Conservation (phyloP, 805 yeast species). For the Sungouiozyma ichnusensis region DNA sequence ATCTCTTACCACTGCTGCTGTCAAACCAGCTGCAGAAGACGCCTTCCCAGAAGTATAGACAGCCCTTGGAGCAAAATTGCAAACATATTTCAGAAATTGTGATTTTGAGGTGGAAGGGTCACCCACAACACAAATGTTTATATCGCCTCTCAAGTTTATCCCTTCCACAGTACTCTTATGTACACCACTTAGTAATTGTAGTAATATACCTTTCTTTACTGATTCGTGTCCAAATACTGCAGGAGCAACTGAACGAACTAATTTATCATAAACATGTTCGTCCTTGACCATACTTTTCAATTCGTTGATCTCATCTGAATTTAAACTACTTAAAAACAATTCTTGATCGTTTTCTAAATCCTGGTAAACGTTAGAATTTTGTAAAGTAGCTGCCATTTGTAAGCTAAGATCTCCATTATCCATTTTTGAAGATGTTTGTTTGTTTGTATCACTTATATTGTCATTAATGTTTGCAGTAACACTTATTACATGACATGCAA, state of each 20-base stretch:
- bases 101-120: conserved; percentile 97
- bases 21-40: conserved; percentile 95
- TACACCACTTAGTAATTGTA: conserved; percentile 90
- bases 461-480: conserved; percentile 27
- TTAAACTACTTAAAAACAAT: conserved; percentile 62
- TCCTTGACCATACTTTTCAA: conserved; percentile 85
- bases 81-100: conserved; percentile 87
- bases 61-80: conserved; percentile 84
- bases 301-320: conserved; percentile 74
- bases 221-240: conserved; percentile 94
- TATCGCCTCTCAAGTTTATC: conserved; percentile 90
- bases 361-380: conserved; percentile 17
- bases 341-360: conserved; percentile 69
- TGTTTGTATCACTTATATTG: neutral
- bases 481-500: conserved; percentile 84
- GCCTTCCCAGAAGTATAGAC: conserved; percentile 98
- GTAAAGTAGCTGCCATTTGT: conserved; percentile 21
- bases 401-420: conserved; percentile 12
- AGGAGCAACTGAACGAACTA: conserved; percentile 86
- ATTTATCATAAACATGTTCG: conserved; percentile 69
- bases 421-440: conserved; percentile 2
- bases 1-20: conserved; percentile 95
- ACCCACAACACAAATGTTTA: conserved; percentile 91
- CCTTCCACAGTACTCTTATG: conserved; percentile 92
- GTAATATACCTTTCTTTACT: conserved; percentile 79